phyloP scores from a whole-genome alignment of 176 grass and related monocot species.

The Zea luxurians region DNA sequence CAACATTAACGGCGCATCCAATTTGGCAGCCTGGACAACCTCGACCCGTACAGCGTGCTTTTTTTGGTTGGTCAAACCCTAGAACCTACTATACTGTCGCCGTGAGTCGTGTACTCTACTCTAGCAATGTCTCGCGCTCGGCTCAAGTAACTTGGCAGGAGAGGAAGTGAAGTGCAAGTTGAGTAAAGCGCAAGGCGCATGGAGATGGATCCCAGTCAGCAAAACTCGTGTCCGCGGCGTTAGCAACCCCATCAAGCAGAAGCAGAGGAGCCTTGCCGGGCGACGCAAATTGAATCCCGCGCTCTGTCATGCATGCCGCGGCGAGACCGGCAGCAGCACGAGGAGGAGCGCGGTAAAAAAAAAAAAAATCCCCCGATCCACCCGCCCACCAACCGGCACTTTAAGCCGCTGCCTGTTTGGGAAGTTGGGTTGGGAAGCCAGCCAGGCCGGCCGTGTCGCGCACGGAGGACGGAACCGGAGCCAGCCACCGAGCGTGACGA shows the following conservation, averaged over 20 bases:
- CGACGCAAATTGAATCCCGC: constrained; percentile 10
- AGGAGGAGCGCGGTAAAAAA: background rate
- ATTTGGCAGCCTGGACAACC: constrained; percentile 3
- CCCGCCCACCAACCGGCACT: constrained; percentile 35
- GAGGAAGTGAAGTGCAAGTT: background rate
- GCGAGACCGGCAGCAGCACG: background rate
- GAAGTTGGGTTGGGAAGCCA: background rate
- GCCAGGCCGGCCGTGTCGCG: background rate
- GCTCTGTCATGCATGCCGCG: constrained; percentile 15
- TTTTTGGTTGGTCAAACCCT: background rate
- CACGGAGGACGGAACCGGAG: background rate
- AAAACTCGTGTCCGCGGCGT: background rate
- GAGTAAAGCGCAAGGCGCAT: background rate
- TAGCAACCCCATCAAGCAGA: background rate
- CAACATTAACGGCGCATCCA: constrained; percentile 39
- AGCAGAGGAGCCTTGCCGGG: background rate
- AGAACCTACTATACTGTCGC: background rate
- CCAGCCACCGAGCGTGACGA: background rate
- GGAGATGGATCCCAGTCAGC: background rate
- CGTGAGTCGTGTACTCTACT: background rate
- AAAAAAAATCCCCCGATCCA: constrained; percentile 1
- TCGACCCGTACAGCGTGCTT: background rate
- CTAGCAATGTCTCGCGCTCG: background rate
- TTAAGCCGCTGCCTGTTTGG: background rate
- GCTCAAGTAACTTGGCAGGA: background rate